Evolutionary conservation across 345 rosid genomes (phyloP).

Genomic region (Fremontodendron californicum): DNA sequence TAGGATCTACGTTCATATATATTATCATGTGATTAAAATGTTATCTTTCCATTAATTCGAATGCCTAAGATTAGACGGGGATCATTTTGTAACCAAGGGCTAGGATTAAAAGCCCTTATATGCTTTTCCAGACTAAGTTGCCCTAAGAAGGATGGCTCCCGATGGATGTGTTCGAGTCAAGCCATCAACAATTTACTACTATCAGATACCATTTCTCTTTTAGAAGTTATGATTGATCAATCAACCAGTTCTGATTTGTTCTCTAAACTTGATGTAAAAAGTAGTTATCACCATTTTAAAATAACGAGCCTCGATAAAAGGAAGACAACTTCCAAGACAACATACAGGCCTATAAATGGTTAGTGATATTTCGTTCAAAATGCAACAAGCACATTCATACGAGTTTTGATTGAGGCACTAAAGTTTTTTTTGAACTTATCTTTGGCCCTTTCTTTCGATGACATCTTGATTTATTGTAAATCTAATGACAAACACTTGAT

Average conservation of each 20-base stretch:
- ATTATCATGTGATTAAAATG: background rate
- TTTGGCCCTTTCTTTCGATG: background rate
- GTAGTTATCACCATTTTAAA: background rate
- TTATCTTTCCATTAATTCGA: too few species aligned
- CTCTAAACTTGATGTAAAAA: background rate
- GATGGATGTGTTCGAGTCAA: background rate
- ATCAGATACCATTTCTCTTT: background rate
- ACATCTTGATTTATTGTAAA: too few species aligned
- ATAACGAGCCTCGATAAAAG: too few species aligned
- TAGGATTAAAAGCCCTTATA: too few species aligned
- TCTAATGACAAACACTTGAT: background rate
- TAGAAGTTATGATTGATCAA: background rate
- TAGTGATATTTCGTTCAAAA: background rate
- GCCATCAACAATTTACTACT: background rate
- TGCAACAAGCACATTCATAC: background rate
- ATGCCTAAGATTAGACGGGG: too few species aligned
- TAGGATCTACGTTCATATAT: too few species aligned
- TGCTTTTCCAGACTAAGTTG: too few species aligned
- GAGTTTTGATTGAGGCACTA: background rate
- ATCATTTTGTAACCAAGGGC: too few species aligned
- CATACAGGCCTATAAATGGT: background rate
- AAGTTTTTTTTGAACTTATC: background rate
- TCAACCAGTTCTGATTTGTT: too few species aligned
- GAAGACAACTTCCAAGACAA: background rate
- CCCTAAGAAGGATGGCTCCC: background rate